Base-by-base conservation (phyloP, 78 protist genomes). In the Tieghemostelium lacteum region DNA sequence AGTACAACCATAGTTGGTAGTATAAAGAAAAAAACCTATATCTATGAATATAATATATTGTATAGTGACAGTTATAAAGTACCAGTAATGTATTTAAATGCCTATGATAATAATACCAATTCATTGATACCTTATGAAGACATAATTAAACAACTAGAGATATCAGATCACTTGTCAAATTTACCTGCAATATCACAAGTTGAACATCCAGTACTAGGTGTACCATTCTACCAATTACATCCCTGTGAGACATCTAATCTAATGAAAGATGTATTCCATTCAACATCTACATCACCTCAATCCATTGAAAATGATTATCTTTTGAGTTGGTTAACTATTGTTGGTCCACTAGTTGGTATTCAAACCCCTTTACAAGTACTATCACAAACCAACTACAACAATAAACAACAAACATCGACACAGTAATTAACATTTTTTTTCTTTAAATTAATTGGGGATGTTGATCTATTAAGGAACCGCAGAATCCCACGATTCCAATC, bases 221-320 rank as follows among this genome's bases (percentile, higher is more conserved):
- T 58, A 39, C 89, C 89, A 58, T 69, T 62, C 14, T 83, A 83
- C 29, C 89, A 83, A 83, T n/a, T 83, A 36, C 89, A 83, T 69
- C 89, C 89, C 7, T 83, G 89, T 57, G 89, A 83, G 34, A 83
- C 89, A 6, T 33, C 74, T 3, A 83, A 83, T 58, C 65, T 83
- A 37, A 83, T 83, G 89, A 58, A 83, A 57, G 37, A 55, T 34
- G 55, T 83, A 20, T 83, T 83, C 55, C 7, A 29, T 40, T n/a
- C n/a, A n/a, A n/a, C n/a, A n/a, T n/a, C n/a, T n/a, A n/a, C n/a
- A n/a, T n/a, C n/a, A n/a, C n/a, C n/a, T n/a, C n/a, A n/a, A n/a
- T n/a, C n/a, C n/a, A 55, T 2, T 54, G 42, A 42, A 39, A 17
- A 70, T 52, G 60, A 70, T 70, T 83, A 57, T 69, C 28, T 83